Base-by-base conservation (phyloP, 306 rosid genomes). In the Fagus crenata region DNA sequence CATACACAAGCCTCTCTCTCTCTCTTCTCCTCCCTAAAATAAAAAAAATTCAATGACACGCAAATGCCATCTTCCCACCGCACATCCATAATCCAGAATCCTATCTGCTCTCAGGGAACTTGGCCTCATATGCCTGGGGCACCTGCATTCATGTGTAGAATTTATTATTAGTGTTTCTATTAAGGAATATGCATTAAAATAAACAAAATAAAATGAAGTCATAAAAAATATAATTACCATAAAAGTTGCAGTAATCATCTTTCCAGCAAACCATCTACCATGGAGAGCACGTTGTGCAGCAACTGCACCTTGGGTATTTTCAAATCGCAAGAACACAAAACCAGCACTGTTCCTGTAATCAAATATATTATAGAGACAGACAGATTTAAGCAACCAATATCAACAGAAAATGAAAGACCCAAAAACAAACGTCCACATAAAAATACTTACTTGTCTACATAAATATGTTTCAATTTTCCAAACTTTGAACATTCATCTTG, bases 231-330 rank as follows among this genome's bases (percentile, higher is more conserved):
- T 2, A 15, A 68, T 53, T 87, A 94, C 98, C 98, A 94, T 89
- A 79, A 73, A 92, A 67, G 92, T 84, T 37, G 98, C 96, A 15
- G 92, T 90, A 54, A 95, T 92, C 97, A 95, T 92, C 87, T 95
- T 92, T 82, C 97, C 99, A 36, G 99, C 99, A 87, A 95, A 95
- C 99, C 99, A 95, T 87, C 99, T 86, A 69, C 98, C 99, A 79
- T 95, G 93, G 72, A 95, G 93, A 80, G 96, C 89, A 43, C 86
- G 88, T 56, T 93, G 97, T 31, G 99, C 91, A 73, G 82, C 78
- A 11, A 80, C 75, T 39, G 99, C 93, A 76, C 92, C 75, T 85
- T 92, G 87, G 14, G 96, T 78, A 35, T 75, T 80, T 49, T 89
- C 97, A 69, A 92, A 95, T 74, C 86, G 75, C 61, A 95, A 77